Evolutionary conservation across 257 asterid species (phyloP), one percentile per base, ranked within the genome.

Genomic region (Ilex aquifolium): DNA sequence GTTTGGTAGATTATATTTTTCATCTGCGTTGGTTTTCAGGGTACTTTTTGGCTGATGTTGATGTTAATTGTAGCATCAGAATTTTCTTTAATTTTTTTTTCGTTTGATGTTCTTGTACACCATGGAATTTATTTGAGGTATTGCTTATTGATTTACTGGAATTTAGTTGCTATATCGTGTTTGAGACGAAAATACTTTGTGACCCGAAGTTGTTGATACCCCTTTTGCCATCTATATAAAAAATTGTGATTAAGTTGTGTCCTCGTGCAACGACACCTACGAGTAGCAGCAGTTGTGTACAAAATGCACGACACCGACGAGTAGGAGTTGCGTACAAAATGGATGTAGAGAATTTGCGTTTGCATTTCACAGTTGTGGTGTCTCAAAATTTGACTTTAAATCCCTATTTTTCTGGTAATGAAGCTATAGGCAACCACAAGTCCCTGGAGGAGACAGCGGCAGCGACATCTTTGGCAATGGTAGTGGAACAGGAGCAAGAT

Each of bases 401-500:
- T 21, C 1, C 27, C 27, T 21, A 21, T 21, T 21, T 46, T 29
- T 0, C 1, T 10, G 57, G 4, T 21, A 29, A 10, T 49, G 10
- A n/a, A 49, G 54, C 54, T 6, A n/a, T 1, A 12, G 54, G 54
- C 54, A n/a, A 3, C 5, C 42, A 36, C 42, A 36, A 49, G 54
- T 12, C 54, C n/a, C 70, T 8, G 84, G 71, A 6, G 82, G 77
- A 10, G 68, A 74, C 12, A 65, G 70, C 7, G 78, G 44, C 15
- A 71, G 61, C 11, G 74, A 66, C 8, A 59, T 44, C 55, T 72
- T 59, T 4, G 59, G 36, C 3, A 65, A 71, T 10, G 74, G 76
- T 48, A 79, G 71, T 58, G 82, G 71, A 53, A 83, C 76, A 39
- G 80, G 52, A 10, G 81, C 72, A 57, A 80, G 65, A 62, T 68